These are phyloP conservation scores for Candida ovalis DNA, from an alignment of 805 yeast genomes.

Conservation along the genomic window DNA sequence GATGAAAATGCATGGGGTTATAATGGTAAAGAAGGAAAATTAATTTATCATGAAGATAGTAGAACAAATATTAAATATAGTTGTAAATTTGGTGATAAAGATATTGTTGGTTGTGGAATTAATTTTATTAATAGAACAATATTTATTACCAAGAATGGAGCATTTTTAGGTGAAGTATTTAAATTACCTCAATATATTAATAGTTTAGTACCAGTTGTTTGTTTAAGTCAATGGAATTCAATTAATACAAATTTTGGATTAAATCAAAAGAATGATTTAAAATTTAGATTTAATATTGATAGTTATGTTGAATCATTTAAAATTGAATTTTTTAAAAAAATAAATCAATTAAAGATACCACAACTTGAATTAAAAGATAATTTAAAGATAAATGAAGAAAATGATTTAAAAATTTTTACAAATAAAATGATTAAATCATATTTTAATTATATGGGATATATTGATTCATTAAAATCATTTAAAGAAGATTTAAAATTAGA, in stretches of 20 bases:
- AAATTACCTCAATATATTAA: constrained; percentile 32
- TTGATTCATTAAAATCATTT: constrained; percentile 51
- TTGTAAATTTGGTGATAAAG: constrained; percentile 50
- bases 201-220: constrained; percentile 44
- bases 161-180: constrained; percentile 53
- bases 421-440: constrained; percentile 37
- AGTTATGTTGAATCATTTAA: constrained; percentile 42
- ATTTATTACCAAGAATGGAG: constrained; percentile 82
- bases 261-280: constrained; percentile 21
- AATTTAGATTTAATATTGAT: constrained; percentile 47
- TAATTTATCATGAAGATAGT: constrained; percentile 34
- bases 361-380: constrained; percentile 8
- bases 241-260: constrained; percentile 55
- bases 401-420: constrained; percentile 15
- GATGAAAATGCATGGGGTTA: constrained; percentile 49
- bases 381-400: constrained; percentile 9
- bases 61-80: constrained; percentile 36
- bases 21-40: constrained; percentile 49
- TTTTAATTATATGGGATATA: constrained; percentile 55
- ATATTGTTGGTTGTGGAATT: constrained; percentile 80
- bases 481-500: constrained; percentile 40
- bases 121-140: constrained; percentile 60
- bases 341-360: constrained; percentile 15
- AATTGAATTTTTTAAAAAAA: constrained; percentile 17
- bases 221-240: constrained; percentile 39